phyloP scores from a whole-genome alignment of 371 early-diverging fungal species.

The Synchytrium microbalum region DNA sequence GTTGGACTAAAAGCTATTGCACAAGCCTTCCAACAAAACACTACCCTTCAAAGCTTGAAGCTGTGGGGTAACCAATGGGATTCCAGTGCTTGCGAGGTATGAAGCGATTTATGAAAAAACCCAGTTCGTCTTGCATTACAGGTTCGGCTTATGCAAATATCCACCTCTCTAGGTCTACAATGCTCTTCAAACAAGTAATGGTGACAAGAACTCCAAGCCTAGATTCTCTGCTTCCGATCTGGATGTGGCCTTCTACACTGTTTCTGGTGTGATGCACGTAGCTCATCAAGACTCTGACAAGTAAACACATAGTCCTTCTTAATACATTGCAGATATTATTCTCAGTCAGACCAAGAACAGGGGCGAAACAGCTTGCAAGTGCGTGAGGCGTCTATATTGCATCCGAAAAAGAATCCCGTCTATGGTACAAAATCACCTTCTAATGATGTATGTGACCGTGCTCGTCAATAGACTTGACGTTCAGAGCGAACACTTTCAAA shows the following conservation, averaged over 20 bases:
- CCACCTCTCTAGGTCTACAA: not conserved
- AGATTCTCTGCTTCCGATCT: not conserved
- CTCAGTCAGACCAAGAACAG: too few relatives aligned
- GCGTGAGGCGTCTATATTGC: too few relatives aligned
- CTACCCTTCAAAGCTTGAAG: conserved; percentile 15
- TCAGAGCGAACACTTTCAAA: conserved; percentile 63
- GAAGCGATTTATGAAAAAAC: too few relatives aligned
- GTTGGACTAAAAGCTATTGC: conserved; percentile 29
- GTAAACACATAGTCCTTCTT: too few relatives aligned
- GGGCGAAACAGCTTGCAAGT: too few relatives aligned
- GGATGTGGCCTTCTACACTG: not conserved
- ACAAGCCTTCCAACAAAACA: conserved; percentile 21
- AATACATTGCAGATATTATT: too few relatives aligned
- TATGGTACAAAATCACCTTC: not conserved
- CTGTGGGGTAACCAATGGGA: conserved; percentile 43
- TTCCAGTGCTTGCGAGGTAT: conserved; percentile 31
- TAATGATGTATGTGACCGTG: not conserved
- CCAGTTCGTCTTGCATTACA: too few relatives aligned
- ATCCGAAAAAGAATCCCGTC: too few relatives aligned
- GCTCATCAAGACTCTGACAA: not conserved
- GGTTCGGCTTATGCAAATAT: too few relatives aligned
- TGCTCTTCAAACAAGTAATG: not conserved
- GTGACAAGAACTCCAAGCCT: not conserved
- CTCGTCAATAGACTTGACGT: conserved; percentile 58
- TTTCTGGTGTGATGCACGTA: not conserved